Conservation (phyloP, 1,139 yeast species). For the Pichia sp. region DNA sequence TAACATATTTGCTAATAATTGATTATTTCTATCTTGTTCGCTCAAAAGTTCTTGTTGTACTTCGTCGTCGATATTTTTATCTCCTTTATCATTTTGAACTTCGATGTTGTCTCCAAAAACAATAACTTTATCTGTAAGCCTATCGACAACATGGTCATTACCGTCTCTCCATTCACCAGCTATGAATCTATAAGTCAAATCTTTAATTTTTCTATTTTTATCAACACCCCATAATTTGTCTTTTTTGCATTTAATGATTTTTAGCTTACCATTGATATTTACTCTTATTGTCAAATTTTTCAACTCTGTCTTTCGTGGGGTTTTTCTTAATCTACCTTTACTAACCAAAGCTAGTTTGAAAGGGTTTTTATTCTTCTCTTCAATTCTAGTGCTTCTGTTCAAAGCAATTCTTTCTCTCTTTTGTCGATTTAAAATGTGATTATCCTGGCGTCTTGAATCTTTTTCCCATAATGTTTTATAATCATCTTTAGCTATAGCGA, state of each 20-base stretch:
- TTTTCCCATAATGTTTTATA: constrained; percentile 41
- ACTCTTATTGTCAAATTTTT: constrained; percentile 62
- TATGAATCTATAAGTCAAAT: constrained; percentile 53
- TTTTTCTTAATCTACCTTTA: constrained; percentile 57
- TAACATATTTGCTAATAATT: constrained; percentile 49
- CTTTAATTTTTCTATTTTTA: constrained; percentile 53
- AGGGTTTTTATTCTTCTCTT: constrained; percentile 24
- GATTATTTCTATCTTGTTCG: constrained; percentile 36
- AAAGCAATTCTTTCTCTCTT: constrained; percentile 35
- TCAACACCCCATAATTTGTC: constrained; percentile 89
- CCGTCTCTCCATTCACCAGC: constrained; percentile 82
- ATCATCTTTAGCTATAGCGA: constrained; percentile 45
- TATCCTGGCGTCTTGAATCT: constrained; percentile 36
- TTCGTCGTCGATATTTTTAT: constrained; percentile 23
- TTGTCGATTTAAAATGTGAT: constrained; percentile 28
- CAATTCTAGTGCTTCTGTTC: constrained; percentile 33
- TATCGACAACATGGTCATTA: constrained; percentile 70
- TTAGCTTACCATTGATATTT: constrained; percentile 53
- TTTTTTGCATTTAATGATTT: constrained; percentile 54
- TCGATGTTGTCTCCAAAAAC: constrained; percentile 27
- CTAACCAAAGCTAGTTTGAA: constrained; percentile 32
- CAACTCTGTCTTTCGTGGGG: constrained; percentile 41
- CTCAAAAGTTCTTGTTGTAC: constrained; percentile 29
- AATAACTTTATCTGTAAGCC: constrained; percentile 29
- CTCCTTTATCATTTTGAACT: constrained; percentile 24